These are phyloP conservation scores for Aspergillus heteromorphus DNA, from an alignment of 495 filamentous ascomycete genomes.

Conservation along the genomic window DNA sequence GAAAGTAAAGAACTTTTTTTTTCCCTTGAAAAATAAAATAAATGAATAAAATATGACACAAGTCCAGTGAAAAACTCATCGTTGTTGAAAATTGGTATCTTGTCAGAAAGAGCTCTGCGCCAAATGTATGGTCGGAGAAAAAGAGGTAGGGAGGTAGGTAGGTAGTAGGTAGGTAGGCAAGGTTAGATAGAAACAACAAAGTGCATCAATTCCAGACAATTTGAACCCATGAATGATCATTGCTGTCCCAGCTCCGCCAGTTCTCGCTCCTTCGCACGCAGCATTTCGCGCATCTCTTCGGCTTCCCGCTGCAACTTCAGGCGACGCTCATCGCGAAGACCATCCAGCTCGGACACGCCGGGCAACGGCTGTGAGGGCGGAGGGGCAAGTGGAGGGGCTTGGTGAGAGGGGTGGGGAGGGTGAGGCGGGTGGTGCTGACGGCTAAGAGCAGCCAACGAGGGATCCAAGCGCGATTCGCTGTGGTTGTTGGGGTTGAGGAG, in stretches of 20 bases:
- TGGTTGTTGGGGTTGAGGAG: slow-evolving; percentile 56
- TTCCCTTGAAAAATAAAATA: too few relatives aligned
- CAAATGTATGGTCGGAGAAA: slow-evolving; percentile 9
- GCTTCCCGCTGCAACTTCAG: slow-evolving; percentile 66
- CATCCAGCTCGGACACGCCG: slow-evolving; percentile 46
- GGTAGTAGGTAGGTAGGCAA: too few relatives aligned
- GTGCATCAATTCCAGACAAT: not conserved
- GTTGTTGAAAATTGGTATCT: slow-evolving; percentile 20
- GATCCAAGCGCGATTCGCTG: slow-evolving; percentile 46
- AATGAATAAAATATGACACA: slow-evolving; percentile 9
- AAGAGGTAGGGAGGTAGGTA: too few relatives aligned
- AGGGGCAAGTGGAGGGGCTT: slow-evolving; percentile 13
- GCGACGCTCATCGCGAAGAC: slow-evolving; percentile 55
- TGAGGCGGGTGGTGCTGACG: slow-evolving; percentile 25
- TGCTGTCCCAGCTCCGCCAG: slow-evolving; percentile 57
- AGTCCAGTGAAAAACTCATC: not conserved
- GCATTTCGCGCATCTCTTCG: slow-evolving; percentile 67
- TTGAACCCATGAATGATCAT: slow-evolving; percentile 9
- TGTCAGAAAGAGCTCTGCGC: slow-evolving; percentile 16
- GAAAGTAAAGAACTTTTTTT: slow-evolving; percentile 8
- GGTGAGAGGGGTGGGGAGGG: slow-evolving; percentile 19
- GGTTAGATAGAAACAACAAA: too few relatives aligned
- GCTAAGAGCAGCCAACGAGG: slow-evolving; percentile 34
- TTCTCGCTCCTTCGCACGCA: slow-evolving; percentile 74
- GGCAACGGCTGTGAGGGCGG: slow-evolving; percentile 28